A percentile compares a stretch with the other conserved stretches of the same genome.
phyloP scores from a whole-genome alignment of 2,329 filamentous ascomycete genomes.

The Pseudogymnoascus destructans region DNA sequence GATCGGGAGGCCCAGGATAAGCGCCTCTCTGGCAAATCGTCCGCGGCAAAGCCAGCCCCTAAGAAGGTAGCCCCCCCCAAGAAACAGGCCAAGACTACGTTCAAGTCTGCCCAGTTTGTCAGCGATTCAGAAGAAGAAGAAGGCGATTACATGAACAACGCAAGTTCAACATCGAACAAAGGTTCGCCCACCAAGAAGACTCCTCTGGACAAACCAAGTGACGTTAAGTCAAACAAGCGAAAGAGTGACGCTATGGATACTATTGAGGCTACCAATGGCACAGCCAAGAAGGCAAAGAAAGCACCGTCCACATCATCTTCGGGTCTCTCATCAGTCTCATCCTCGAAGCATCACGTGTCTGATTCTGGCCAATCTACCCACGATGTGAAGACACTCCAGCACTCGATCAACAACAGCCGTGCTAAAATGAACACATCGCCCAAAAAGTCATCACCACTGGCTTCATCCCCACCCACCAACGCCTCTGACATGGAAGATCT shows the following conservation, averaged over 20 bases:
- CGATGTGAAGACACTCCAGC: constrained; percentile 7
- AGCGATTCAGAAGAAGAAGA: constrained; percentile 24
- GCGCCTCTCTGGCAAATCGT: constrained; percentile 28
- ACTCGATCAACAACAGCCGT: constrained; percentile 7
- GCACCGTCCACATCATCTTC: constrained; percentile 6
- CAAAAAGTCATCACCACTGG: constrained; percentile 49
- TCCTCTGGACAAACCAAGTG: not conserved
- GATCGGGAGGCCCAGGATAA: constrained; percentile 44
- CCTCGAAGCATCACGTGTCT: constrained; percentile 31
- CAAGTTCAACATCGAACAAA: not conserved
- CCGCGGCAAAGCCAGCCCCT: constrained; percentile 20
- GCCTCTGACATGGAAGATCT: constrained; percentile 45
- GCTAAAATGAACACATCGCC: constrained; percentile 43
- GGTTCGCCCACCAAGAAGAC: constrained; percentile 1
- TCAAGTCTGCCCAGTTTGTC: constrained; percentile 24
- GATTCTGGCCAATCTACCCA: constrained; percentile 38
- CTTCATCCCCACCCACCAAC: constrained; percentile 53
- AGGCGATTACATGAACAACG: constrained; percentile 12
- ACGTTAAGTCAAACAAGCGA: not conserved
- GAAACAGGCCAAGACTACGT: constrained; percentile 27
- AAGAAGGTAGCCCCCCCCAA: constrained; percentile 22
- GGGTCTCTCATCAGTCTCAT: constrained; percentile 8
- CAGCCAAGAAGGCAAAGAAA: constrained; percentile 26
- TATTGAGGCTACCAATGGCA: constrained; percentile 20
- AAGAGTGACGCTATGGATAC: constrained; percentile 18